Base-by-base conservation (phyloP, 306 rosid genomes). In the Senna siamea region DNA sequence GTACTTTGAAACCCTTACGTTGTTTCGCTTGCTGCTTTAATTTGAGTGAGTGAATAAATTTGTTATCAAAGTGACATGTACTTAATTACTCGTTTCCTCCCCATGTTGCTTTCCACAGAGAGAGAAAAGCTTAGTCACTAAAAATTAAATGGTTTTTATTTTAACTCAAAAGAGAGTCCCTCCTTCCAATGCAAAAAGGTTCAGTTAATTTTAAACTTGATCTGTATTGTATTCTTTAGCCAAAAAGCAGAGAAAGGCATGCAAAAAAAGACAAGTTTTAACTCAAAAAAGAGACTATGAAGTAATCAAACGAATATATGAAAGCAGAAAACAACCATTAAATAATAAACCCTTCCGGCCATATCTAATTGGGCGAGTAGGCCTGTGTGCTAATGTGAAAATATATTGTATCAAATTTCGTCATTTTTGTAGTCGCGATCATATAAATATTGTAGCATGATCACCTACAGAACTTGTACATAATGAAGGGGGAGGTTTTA, bases 1-100 rank as follows among this genome's bases (percentile, higher is more conserved):
- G 75, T 66, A 78, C 78, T 78, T 78, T 73, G 70, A 70, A 53
- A 59, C 65, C 53, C 63, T 61, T 70, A 53, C 7, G 35, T 78
- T 57, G 64, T 57, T 57, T 57, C 20, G 41, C 51, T 77, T 40
- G 41, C 17, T 54, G 26, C 73, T 47, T 56, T 56, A n/a, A 56
- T 23, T 56, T 13, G 9, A 14, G 55, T 63, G 63, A 13, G 4
- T 6, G 5, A 38, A 41, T 77, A n/a, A n/a, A n/a, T n/a, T 22
- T 20, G 48, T 20, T 43, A 14, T 48, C 57, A 20, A 46, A 57
- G 74, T 74, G 70, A 5, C 30, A 57, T 15, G 40, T n/a, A 22
- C 19, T 5, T 11, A n/a, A n/a, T n/a, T n/a, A n/a, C n/a, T n/a
- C n/a, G n/a, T n/a, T n/a, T n/a, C n/a, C n/a, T n/a, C n/a, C n/a